Conservation (phyloP, 495 filamentous ascomycete species). For the Podospora pseudoanserina region DNA sequence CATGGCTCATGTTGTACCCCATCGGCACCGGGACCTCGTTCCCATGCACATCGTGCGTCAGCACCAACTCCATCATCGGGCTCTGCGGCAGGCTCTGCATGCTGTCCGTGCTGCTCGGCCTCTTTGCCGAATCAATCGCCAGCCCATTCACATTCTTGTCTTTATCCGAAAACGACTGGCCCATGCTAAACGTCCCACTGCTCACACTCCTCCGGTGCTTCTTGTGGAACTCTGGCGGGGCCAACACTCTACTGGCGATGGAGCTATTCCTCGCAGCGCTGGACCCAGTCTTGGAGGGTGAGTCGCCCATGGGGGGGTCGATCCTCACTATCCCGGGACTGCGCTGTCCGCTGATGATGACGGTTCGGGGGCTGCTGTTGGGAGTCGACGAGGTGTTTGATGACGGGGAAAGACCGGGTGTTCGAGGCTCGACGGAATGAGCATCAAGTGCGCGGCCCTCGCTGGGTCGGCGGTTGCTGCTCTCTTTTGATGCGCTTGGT, state of each 20-base stretch:
- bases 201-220: conserved; percentile 17
- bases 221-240: background rate
- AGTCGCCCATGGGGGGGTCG: conserved; percentile 12
- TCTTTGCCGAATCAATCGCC: conserved; percentile 20
- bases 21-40: conserved; percentile 48
- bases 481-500: conserved; percentile 8
- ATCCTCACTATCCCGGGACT: conserved; percentile 16
- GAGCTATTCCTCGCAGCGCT: conserved; percentile 6
- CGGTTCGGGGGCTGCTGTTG: conserved; percentile 26
- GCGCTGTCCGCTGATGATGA: conserved; percentile 1
- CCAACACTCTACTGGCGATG: conserved; percentile 18
- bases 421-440: conserved; percentile 1
- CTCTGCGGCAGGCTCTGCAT: conserved; percentile 45
- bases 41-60: conserved; percentile 37
- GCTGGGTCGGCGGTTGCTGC: background rate
- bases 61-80: conserved; percentile 48
- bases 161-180: background rate
- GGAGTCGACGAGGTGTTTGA: conserved; percentile 24
- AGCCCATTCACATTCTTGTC: conserved; percentile 2
- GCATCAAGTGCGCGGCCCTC: background rate
- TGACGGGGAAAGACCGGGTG: conserved; percentile 13
- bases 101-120: conserved; percentile 29
- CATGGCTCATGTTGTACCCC: conserved; percentile 54
- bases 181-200: conserved; percentile 11
- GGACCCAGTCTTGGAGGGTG: background rate